Evolutionary conservation across 2,329 filamentous ascomycete genomes (phyloP), one percentile per base, ranked within the genome.

Genomic region (Fusarium sp.): DNA sequence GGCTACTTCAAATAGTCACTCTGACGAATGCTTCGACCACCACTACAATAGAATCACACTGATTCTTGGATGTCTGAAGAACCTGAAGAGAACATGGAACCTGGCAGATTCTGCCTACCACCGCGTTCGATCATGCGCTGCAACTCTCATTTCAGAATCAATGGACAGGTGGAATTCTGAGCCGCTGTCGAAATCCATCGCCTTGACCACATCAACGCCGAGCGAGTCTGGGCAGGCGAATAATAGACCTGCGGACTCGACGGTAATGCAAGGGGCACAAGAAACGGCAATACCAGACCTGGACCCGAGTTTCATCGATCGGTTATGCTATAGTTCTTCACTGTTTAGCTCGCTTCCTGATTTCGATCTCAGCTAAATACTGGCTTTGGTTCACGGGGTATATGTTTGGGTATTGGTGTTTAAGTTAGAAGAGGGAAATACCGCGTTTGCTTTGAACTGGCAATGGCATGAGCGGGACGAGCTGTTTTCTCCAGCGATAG

Each of bases 81-180:
- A 66, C 2, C 60, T 73, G 7, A 60, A 69, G 4, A 54, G 74
- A 2, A 76, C 75, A 4, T 76, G 74, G 74, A 52, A 60, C 11
- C 56, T 69, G 62, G 74, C 74, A 0, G 74, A 76, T 2, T 64
- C 74, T 2, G 74, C 75, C 3, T 76, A 76, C 11, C 65, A 76
- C 17, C 65, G 66, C 0, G 69, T 76, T 3, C 62, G 74, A 12
- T 73, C 67, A 14, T 75, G 63, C 4, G 74, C 74, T 6, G 67
- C 71, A 0, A 74, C 71, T 0, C 67, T 75, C 0, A 65, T 76
- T 1, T 75, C 74, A 3, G 74, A 76, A 2, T 71, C 74, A 3
- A 75, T 73, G 65, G 74, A 76, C 3, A 69, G 72, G n/a, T 76
- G 75, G 71, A 76, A 76, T 8, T 61, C 71, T 1, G 66, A 76